Conservation (phyloP, 2,329 filamentous ascomycete genomes). For the Phyllosticta citribraziliensis region DNA sequence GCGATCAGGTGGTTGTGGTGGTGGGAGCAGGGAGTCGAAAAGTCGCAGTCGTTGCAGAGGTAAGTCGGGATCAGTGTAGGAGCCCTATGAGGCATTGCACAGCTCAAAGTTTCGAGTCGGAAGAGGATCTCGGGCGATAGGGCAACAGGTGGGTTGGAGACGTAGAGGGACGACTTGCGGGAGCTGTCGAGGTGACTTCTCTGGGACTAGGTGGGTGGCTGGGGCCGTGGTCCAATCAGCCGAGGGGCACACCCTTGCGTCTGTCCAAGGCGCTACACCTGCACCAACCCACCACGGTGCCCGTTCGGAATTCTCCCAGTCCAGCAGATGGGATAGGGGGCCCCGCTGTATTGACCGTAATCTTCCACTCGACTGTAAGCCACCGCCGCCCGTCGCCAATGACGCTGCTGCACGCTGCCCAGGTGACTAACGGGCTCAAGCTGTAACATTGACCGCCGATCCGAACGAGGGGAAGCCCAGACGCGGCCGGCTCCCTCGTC, state of each 20-base stretch:
- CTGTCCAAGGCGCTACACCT: neutral
- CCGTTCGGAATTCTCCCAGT: neutral
- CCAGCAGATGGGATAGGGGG: no score
- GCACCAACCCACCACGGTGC: neutral
- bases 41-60: neutral
- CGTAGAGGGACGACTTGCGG: neutral
- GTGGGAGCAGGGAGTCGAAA: neutral
- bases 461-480: neutral
- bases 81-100: constrained; percentile 10
- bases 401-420: neutral
- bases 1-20: constrained; percentile 1
- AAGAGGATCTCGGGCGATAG: neutral
- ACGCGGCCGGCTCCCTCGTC: neutral
- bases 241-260: neutral
- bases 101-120: neutral
- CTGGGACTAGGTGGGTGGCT: neutral
- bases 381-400: neutral
- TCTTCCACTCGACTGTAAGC: neutral
- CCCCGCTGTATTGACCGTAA: neutral
- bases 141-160: neutral
- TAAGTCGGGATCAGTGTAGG: constrained; percentile 4
- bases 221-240: neutral
- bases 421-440: neutral
- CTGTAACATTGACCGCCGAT: neutral
- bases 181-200: no score